phyloP scores from a whole-genome alignment of 768 basidiomycete species.

The Kwoniella heveanensis region DNA sequence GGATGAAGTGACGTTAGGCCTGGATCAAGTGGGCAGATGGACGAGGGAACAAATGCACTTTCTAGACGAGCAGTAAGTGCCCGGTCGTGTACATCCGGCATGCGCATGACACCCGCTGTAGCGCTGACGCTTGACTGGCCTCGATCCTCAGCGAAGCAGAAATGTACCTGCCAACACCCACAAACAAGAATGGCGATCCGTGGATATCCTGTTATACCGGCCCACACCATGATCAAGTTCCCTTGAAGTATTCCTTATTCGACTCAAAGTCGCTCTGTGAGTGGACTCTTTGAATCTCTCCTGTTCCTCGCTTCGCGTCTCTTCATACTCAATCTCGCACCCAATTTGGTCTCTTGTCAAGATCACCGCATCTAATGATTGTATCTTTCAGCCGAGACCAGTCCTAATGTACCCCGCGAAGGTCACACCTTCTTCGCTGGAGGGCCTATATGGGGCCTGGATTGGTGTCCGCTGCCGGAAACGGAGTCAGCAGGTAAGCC shows the following conservation, averaged over 20 bases:
- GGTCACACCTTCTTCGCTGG: slow-evolving; percentile 74
- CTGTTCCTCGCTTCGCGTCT: too few relatives aligned
- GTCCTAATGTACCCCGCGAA: slow-evolving; percentile 4
- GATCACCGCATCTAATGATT: too few relatives aligned
- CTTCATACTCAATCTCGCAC: too few relatives aligned
- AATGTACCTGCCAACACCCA: slow-evolving; percentile 31
- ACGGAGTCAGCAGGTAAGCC: slow-evolving; percentile 31
- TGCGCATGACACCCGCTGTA: too few relatives aligned
- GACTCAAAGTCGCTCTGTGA: slow-evolving; percentile 30
- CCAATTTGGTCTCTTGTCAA: too few relatives aligned
- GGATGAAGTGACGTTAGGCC: slow-evolving; percentile 43
- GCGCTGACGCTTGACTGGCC: too few relatives aligned
- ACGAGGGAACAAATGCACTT: slow-evolving; percentile 25
- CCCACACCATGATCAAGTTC: slow-evolving; percentile 31
- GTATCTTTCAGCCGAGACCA: slow-evolving; percentile 21
- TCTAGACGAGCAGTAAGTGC: slow-evolving; percentile 34
- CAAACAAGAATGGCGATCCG: slow-evolving; percentile 25
- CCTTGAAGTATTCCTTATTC: slow-evolving; percentile 29
- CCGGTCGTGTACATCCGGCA: too few relatives aligned
- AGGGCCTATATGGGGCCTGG: slow-evolving; percentile 83
- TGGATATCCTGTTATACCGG: slow-evolving; percentile 36
- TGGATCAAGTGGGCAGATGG: slow-evolving; percentile 41
- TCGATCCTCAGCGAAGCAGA: slow-evolving; percentile 25
- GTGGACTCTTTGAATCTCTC: not conserved
- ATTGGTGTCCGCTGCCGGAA: slow-evolving; percentile 84